Base-by-base conservation (phyloP, 2,329 filamentous ascomycete species). In the Neofusicoccum parvum region DNA sequence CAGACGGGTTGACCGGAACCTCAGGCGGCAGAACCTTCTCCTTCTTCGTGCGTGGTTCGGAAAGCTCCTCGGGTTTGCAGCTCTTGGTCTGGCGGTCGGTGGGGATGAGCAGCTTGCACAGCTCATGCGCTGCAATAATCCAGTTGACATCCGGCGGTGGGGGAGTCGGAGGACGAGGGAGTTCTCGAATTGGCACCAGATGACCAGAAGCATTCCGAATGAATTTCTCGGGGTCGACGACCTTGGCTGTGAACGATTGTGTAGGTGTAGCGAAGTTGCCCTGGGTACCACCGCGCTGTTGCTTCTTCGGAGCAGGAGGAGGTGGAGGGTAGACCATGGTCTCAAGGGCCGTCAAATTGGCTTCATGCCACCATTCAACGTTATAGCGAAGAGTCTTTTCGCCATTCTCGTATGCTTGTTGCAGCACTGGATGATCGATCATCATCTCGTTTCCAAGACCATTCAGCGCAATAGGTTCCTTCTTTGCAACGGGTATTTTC, bases 191-290 rank as follows among this genome's bases (percentile, higher is more conserved):
- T 80, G 54, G 64, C 15, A 62, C 64, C 9, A 58, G 45, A 79
- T 51, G 87, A 78, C 84, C 84, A 2, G 89, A 90, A 34, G 88
- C 77, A 68, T 84, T 90, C 34, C 89, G 49, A 85, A 48, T 87
- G 85, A 68, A 91, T 81, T 67, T 87, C 9, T 88, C 81, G 1
- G 89, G 86, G 51, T 90, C 86, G 0, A 91, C 84, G 11, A 92
- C 88, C 77, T 92, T 96, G 27, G 92, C 92, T 1, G 88, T 88
- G 48, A 92, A 98, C 0, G 94, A 91, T 68, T 94, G 91, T 0
- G 94, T 98, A 0, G 94, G 92, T 1, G 93, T 92, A 2, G 88
- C 92, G 77, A 94, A 97, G 1, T 91, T 94, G 1, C 91, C 89
- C 9, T 81, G 74, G 23, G 85, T 85, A 14, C 83, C 81, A 67